Conservation (phyloP, 1,284 basidiomycete genomes). For the Taiwanofungus camphoratus region DNA sequence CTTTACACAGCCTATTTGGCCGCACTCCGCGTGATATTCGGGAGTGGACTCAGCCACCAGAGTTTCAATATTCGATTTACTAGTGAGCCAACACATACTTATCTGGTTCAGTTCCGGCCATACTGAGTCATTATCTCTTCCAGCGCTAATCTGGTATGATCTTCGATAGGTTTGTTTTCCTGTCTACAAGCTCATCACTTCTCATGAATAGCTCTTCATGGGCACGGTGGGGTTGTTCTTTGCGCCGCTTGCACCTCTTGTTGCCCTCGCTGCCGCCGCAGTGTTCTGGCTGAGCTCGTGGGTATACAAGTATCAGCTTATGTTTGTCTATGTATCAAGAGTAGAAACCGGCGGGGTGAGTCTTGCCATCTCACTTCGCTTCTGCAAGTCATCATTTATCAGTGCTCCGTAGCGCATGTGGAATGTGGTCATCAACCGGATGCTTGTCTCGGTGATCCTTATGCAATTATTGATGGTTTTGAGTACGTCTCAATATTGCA, state of each 20-base stretch:
- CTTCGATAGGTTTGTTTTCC: no score
- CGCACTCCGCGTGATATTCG: constrained; percentile 94
- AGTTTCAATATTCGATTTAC: constrained; percentile 88
- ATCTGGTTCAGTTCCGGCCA: neutral
- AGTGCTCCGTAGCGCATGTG: constrained; percentile 71
- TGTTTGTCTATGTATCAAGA: constrained; percentile 86
- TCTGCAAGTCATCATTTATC: neutral
- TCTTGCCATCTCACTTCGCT: no score
- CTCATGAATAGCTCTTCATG: constrained; percentile 78
- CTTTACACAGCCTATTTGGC: constrained; percentile 76
- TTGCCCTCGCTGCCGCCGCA: constrained; percentile 66
- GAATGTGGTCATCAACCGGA: constrained; percentile 87
- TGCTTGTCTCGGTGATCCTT: constrained; percentile 68
- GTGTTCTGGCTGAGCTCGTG: constrained; percentile 82
- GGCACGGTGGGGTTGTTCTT: constrained; percentile 84
- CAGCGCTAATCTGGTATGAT: constrained; percentile 60
- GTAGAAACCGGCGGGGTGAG: constrained; percentile 88
- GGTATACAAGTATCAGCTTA: constrained; percentile 90
- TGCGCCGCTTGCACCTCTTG: constrained; percentile 86
- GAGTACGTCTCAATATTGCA: constrained; percentile 48
- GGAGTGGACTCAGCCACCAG: constrained; percentile 93
- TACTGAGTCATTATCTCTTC: constrained; percentile 2
- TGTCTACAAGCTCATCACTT: no score
- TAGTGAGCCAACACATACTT: constrained; percentile 50
- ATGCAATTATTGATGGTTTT: constrained; percentile 86